Percentiles rank a stretch among this genome's conserved stretches.
Conservation (phyloP, 345 rosid genomes). For the Turritis glabra region DNA sequence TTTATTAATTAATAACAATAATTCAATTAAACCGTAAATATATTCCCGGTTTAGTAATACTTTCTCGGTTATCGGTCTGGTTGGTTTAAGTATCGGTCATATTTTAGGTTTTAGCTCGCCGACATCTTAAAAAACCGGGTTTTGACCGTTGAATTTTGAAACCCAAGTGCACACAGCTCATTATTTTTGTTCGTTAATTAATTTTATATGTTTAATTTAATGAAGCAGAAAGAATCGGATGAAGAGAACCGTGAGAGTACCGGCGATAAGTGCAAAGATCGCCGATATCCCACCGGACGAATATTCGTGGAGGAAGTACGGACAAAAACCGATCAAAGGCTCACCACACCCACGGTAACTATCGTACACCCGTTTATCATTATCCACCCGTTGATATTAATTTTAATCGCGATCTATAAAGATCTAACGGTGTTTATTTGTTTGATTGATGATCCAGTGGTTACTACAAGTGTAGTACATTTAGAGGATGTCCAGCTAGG, state of each 20-base stretch:
- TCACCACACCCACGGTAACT: conserved; percentile 92
- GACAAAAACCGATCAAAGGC: conserved; percentile 96
- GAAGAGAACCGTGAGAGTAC: conserved; percentile 76
- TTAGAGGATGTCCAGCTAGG: conserved; percentile 92
- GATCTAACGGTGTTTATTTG: conserved; percentile 32
- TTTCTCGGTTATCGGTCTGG: neutral
- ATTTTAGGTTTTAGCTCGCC: neutral
- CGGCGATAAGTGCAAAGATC: conserved; percentile 81
- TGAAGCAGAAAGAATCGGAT: conserved; percentile 67
- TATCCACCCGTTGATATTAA: conserved; percentile 18
- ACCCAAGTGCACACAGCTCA: neutral
- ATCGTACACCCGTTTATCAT: neutral
- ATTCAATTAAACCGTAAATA: neutral
- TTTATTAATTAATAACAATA: neutral
- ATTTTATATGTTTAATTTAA: neutral
- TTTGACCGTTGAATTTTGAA: conserved; percentile 10
- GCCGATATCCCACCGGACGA: conserved; percentile 98
- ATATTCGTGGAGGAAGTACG: conserved; percentile 93
- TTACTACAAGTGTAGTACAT: conserved; percentile 86
- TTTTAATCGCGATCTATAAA: neutral
- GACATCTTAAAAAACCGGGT: neutral
- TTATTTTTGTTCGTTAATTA: neutral
- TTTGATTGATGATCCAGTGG: conserved; percentile 52
- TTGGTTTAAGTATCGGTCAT: neutral
- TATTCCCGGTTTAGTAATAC: conserved; percentile 14